Evolutionary conservation across 768 basidiomycete species (phyloP).

Genomic region (Boletus coccyginus): DNA sequence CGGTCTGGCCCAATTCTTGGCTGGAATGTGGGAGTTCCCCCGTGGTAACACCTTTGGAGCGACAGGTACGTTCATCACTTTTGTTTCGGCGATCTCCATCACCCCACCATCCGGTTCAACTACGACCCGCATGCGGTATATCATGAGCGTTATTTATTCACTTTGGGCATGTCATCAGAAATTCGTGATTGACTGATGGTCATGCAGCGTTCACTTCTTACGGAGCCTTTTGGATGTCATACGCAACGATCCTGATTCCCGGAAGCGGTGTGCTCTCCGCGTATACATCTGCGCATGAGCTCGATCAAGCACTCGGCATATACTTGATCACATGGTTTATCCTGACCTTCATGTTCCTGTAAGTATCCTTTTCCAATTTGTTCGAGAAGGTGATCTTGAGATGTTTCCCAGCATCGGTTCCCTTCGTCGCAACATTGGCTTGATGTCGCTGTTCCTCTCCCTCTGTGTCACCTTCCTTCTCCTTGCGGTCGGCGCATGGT

Average conservation of each 20-base stretch:
- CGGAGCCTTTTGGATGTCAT: constrained; percentile 89
- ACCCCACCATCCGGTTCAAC: background rate
- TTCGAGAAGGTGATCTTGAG: background rate
- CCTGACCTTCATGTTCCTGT: constrained; percentile 70
- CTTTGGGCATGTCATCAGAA: background rate
- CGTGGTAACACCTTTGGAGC: constrained; percentile 69
- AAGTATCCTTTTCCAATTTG: constrained; percentile 14
- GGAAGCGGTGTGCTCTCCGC: constrained; percentile 58
- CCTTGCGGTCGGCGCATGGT: constrained; percentile 41
- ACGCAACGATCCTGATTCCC: constrained; percentile 69
- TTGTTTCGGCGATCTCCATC: background rate
- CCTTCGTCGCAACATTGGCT: constrained; percentile 47
- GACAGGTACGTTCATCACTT: constrained; percentile 48
- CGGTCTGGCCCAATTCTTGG: constrained; percentile 81
- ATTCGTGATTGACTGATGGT: background rate
- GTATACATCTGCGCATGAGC: constrained; percentile 40
- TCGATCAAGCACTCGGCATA: constrained; percentile 64
- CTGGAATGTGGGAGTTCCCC: constrained; percentile 88
- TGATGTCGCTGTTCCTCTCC: constrained; percentile 50
- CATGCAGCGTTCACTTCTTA: constrained; percentile 71
- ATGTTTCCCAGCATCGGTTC: constrained; percentile 40
- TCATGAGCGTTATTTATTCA: background rate
- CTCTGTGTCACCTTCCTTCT: constrained; percentile 52
- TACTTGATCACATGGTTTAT: constrained; percentile 74
- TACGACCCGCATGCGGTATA: background rate